A percentile compares a stretch with the other conserved stretches of the same genome.
Evolutionary conservation across 805 yeast species (phyloP).

Genomic region (Ogataea methanolica): DNA sequence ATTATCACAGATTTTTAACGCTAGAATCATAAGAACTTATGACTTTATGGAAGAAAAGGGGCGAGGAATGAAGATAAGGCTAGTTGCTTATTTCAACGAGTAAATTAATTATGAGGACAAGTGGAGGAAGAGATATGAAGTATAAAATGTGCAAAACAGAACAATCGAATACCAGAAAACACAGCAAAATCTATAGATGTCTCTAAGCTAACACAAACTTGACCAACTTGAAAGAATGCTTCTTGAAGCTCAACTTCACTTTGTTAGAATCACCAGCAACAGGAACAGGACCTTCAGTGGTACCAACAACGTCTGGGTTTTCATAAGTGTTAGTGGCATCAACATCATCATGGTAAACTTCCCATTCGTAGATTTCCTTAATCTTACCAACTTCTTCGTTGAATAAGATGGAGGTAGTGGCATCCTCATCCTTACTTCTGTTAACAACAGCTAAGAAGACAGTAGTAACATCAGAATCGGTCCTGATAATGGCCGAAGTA

Average conservation of each 20-base stretch:
- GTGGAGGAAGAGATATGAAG: not conserved
- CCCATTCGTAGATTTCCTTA: constrained; percentile 15
- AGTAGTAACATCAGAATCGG: constrained; percentile 11
- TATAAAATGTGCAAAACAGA: not conserved
- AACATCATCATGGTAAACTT: constrained; percentile 28
- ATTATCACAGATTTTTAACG: too few species aligned
- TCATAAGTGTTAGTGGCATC: constrained; percentile 27
- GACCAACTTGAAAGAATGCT: constrained; percentile 22
- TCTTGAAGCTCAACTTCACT: constrained; percentile 11
- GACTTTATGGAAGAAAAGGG: too few species aligned
- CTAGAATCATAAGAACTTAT: too few species aligned
- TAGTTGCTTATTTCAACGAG: too few species aligned
- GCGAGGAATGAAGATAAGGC: too few species aligned
- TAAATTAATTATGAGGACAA: too few species aligned
- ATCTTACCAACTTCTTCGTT: constrained; percentile 10
- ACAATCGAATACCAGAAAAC: not conserved
- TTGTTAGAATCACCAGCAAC: constrained; percentile 26
- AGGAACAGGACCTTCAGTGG: constrained; percentile 20
- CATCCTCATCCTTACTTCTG: constrained; percentile 21
- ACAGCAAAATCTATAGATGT: too few species aligned
- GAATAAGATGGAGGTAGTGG: constrained; percentile 19
- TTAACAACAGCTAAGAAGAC: constrained; percentile 29
- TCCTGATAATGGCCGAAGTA: constrained; percentile 21
- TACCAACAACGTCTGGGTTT: constrained; percentile 19
- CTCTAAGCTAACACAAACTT: constrained; percentile 1